A percentile compares a stretch with the other conserved stretches of the same genome.
These are phyloP conservation scores for Claviceps maximensis DNA, from an alignment of 2,329 filamentous ascomycete species.

Conservation along the genomic window DNA sequence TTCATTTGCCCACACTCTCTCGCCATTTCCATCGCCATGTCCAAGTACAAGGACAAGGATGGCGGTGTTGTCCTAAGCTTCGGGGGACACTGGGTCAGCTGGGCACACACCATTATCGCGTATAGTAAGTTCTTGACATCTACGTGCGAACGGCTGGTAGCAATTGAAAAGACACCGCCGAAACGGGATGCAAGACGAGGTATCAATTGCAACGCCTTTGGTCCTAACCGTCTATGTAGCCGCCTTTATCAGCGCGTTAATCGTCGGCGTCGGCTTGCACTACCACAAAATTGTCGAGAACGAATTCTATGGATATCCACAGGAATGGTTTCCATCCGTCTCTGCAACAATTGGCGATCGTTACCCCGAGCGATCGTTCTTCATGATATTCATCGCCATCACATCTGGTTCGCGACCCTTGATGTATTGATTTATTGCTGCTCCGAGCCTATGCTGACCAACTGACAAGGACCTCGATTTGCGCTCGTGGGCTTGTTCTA, in stretches of 20 bases:
- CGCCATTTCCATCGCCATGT: conserved; percentile 16
- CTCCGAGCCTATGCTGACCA: background rate
- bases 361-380: conserved; percentile 91
- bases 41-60: conserved; percentile 52
- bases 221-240: conserved; percentile 29
- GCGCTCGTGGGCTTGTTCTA: conserved; percentile 87
- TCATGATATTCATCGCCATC: conserved; percentile 93
- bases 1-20: conserved; percentile 9
- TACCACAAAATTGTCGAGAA: conserved; percentile 97
- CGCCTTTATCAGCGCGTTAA: conserved; percentile 75
- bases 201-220: background rate
- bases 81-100: conserved; percentile 83
- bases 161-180: background rate
- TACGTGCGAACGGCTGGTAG: background rate
- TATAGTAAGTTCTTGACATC: conserved; percentile 47
- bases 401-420: conserved; percentile 55
- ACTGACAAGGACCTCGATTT: conserved; percentile 63
- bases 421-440: background rate
- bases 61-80: conserved; percentile 48
- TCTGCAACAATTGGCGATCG: conserved; percentile 95
- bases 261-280: conserved; percentile 71
- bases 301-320: conserved; percentile 84
- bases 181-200: background rate
- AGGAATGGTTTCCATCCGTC: conserved; percentile 95
- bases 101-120: conserved; percentile 70